These are phyloP conservation scores for Clavispora phyllophila DNA, from an alignment of 805 yeast species.

Conservation along the genomic window DNA sequence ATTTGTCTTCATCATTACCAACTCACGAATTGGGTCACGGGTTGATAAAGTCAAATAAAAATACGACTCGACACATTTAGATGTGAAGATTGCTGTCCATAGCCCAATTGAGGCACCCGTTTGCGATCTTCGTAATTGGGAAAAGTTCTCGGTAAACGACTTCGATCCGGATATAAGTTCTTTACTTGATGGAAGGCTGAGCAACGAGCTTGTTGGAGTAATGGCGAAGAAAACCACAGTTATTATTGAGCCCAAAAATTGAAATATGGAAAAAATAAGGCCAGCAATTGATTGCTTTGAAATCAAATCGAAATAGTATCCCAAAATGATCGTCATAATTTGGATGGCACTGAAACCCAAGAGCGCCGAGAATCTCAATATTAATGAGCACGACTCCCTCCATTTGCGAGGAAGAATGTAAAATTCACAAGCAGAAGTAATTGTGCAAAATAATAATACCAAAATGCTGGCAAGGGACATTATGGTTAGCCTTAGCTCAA, in stretches of 20 bases:
- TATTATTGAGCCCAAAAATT: conserved; percentile 50
- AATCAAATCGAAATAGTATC: conserved; percentile 32
- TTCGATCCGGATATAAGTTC: conserved; percentile 33
- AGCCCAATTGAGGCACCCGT: conserved; percentile 59
- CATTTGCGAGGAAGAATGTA: conserved; percentile 65
- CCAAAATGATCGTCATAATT: conserved; percentile 20
- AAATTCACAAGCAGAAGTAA: conserved; percentile 54
- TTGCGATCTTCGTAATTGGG: conserved; percentile 47
- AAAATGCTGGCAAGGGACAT: conserved; percentile 59
- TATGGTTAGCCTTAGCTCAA: conserved; percentile 49
- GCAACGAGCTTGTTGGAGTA: conserved; percentile 56
- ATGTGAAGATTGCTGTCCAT: conserved; percentile 62
- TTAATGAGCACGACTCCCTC: conserved; percentile 65
- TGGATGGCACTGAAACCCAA: background rate
- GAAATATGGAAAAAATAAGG: conserved; percentile 45
- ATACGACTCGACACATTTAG: conserved; percentile 83
- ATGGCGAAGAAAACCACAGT: conserved; percentile 54
- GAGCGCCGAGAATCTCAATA: background rate
- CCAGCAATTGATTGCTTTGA: conserved; percentile 19
- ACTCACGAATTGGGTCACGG: conserved; percentile 72
- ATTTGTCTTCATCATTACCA: conserved; percentile 49
- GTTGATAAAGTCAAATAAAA: conserved; percentile 83
- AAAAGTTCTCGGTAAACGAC: conserved; percentile 56
- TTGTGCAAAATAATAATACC: conserved; percentile 47
- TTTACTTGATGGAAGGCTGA: conserved; percentile 29